These are phyloP conservation scores for Pseudocohnilembus persalinus DNA, from an alignment of 169 alveolate genomes.

Conservation along the genomic window DNA sequence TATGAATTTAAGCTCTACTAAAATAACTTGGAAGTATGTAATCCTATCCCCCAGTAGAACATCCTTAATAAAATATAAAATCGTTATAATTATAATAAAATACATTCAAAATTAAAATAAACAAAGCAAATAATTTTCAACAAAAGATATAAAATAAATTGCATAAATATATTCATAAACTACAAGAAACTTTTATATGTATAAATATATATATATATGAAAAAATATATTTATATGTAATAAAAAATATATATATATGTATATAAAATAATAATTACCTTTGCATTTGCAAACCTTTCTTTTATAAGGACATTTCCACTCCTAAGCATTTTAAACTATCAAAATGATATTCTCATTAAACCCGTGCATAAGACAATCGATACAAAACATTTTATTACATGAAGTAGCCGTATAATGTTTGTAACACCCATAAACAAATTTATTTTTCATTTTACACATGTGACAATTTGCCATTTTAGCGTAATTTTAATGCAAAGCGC, in stretches of 20 bases:
- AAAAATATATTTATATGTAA: too few relatives aligned
- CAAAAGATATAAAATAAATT: too few relatives aligned
- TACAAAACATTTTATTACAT: slow-evolving; percentile 22
- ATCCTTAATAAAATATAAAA: background rate
- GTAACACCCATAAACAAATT: slow-evolving; percentile 24
- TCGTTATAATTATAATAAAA: too few relatives aligned
- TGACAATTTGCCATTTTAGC: slow-evolving; percentile 18
- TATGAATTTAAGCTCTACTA: too few relatives aligned
- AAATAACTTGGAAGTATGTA: background rate
- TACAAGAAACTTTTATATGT: too few relatives aligned
- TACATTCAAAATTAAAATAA: too few relatives aligned
- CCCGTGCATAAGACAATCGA: slow-evolving; percentile 13
- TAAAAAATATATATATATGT: too few relatives aligned
- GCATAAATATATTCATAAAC: too few relatives aligned
- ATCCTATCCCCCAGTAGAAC: background rate
- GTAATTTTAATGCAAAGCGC: background rate
- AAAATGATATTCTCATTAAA: slow-evolving; percentile 18
- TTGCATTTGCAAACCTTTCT: slow-evolving; percentile 19
- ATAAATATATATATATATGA: too few relatives aligned
- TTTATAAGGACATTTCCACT: slow-evolving; percentile 25
- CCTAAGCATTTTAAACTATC: slow-evolving; percentile 2
- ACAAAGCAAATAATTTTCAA: too few relatives aligned
- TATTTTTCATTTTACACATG: slow-evolving; percentile 29
- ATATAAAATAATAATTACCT: background rate
- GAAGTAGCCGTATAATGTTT: slow-evolving; percentile 17